Base-by-base conservation (phyloP, 106 monocot genomes). In the Alisma plantagoaquatica region DNA sequence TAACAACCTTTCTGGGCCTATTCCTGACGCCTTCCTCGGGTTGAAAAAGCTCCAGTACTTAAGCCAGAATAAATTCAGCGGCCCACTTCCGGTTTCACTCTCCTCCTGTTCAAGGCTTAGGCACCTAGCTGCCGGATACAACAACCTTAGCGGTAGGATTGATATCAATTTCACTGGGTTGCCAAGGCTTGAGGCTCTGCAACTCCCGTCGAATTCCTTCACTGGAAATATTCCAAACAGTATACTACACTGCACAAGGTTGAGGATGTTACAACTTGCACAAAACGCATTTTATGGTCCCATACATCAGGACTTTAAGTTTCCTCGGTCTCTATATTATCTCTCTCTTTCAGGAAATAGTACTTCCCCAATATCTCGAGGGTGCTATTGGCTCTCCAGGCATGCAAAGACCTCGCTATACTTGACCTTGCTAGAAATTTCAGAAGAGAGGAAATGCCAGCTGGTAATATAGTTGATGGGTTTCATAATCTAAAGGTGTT, bases 361-460 rank as follows among this genome's bases (percentile, higher is more conserved):
- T n/a, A n/a, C 68, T 69, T 86, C 52, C 64, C 45, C 2, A 77
- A 77, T 43, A 49, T 86, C 10, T 64, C 73, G 0, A 56, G 70
- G 10, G 77, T 80, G 29, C 30, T 86, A 29, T 10, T 8, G 0
- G 63, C 71, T 30, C 70, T 86, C 16, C 63, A 53, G 31, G 16
- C 29, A 21, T 77, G 73, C 69, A 80, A 68, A 53, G 81, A 86
- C 15, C 77, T 86, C 10, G 71, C 67, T 23, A 74, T 74, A 17
- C 70, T 86, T 54, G 74, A 81, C 29, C 77, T 86, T 23, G 81
- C 86, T 33, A 71, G 45, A 57, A 86, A 86, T 33, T 86, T 86
- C 56, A 56, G 49, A 30, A 73, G 77, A 3, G 86, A 86, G 60
- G 68, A 63, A 50, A 38, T 81, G 15, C 77, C 86, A 0, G 54